Evolutionary conservation across 2,329 filamentous ascomycete genomes (phyloP).

Genomic region (Curvularia sp.): DNA sequence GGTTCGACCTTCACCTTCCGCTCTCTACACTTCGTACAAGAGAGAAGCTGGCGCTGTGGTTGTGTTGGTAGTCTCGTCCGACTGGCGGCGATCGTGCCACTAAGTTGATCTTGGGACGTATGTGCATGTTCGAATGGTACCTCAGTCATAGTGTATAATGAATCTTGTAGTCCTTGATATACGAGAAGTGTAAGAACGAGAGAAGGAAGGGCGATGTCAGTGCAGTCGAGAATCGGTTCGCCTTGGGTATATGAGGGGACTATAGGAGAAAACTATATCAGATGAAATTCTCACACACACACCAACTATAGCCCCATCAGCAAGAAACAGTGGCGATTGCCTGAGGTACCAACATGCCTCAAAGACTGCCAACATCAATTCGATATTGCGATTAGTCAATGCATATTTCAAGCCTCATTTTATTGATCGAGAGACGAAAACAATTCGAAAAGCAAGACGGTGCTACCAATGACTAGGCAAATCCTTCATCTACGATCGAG

Average conservation of each 20-base stretch:
- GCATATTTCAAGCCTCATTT: conserved; percentile 40
- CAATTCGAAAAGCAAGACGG: conserved; percentile 24
- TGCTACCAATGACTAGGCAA: conserved; percentile 27
- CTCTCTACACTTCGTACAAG: conserved; percentile 59
- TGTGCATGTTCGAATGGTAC: conserved; percentile 26
- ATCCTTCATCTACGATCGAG: conserved; percentile 30
- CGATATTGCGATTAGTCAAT: conserved; percentile 27
- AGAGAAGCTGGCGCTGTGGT: conserved; percentile 55
- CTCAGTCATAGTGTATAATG: background rate
- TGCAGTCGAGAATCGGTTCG: background rate
- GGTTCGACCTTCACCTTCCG: conserved; percentile 57
- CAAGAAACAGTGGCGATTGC: background rate
- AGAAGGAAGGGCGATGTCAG: background rate
- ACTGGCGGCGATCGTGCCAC: conserved; percentile 15
- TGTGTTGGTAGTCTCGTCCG: conserved; percentile 51
- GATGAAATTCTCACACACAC: background rate
- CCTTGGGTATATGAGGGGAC: background rate
- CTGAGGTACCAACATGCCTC: conserved; percentile 10
- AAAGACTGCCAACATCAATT: background rate
- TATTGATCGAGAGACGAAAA: conserved; percentile 12
- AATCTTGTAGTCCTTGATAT: background rate
- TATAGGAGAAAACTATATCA: background rate
- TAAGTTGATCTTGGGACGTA: conserved; percentile 18
- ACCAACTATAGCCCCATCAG: background rate
- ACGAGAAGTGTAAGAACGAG: background rate